phyloP scores from a whole-genome alignment of 345 rosid genomes.

The Populus tremula region DNA sequence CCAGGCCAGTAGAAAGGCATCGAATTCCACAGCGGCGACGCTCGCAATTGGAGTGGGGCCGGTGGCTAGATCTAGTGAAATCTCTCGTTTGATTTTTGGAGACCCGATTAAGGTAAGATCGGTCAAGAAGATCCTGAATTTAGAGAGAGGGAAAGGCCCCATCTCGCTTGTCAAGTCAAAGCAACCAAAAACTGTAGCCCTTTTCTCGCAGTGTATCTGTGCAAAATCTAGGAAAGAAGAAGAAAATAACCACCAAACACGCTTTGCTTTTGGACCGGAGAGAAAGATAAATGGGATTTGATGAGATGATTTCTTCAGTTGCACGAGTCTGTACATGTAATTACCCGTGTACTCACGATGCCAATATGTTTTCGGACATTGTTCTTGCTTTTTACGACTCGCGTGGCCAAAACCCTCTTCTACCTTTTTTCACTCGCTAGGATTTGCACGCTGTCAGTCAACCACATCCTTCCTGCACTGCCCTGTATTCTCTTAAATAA shows the following conservation, averaged over 20 bases:
- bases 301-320: too few species aligned
- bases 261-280: constrained; percentile 3
- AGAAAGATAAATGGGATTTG: background rate
- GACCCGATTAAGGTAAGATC: constrained; percentile 15
- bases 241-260: constrained; percentile 5
- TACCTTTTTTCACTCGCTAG: too few species aligned
- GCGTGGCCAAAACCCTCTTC: too few species aligned
- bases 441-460: too few species aligned
- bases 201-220: too few species aligned
- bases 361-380: too few species aligned
- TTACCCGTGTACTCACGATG: too few species aligned
- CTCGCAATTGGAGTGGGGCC: constrained; percentile 8
- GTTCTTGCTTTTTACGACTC: too few species aligned
- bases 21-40: too few species aligned
- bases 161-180: constrained; percentile 15
- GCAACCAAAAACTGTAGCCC: constrained; percentile 11
- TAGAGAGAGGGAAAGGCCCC: constrained; percentile 7
- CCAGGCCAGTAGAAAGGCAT: background rate
- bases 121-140: constrained; percentile 10
- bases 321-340: too few species aligned
- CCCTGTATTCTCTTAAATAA: too few species aligned
- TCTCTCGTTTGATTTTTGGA: constrained; percentile 15
- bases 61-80: background rate
- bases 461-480: too few species aligned
- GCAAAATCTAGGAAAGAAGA: background rate